phyloP scores from a whole-genome alignment of 2,329 filamentous ascomycete genomes.

The Paracorniculantispora psalliotae region DNA sequence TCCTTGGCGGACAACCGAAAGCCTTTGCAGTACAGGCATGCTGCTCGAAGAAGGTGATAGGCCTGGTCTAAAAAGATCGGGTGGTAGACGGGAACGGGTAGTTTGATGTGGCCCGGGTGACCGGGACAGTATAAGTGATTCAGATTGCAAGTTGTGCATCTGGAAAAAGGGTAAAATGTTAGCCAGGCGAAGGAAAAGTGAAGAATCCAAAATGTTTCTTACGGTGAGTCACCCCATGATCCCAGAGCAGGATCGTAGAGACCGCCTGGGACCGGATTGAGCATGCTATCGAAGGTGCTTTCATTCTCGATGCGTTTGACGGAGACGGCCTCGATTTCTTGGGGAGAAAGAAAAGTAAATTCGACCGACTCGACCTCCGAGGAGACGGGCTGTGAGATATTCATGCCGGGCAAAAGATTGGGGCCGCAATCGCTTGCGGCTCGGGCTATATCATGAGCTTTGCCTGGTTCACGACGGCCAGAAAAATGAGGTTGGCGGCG shows the following conservation, averaged over 20 bases:
- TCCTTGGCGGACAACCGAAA: constrained; percentile 74
- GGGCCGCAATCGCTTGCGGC: constrained; percentile 13
- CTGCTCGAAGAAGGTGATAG: constrained; percentile 75
- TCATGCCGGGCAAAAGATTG: constrained; percentile 43
- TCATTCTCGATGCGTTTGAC: constrained; percentile 93
- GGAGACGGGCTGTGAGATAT: constrained; percentile 74
- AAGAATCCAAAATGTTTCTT: constrained; percentile 24
- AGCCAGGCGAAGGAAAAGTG: not conserved
- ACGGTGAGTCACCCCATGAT: constrained; percentile 82
- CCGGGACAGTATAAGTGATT: constrained; percentile 79
- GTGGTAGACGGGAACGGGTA: constrained; percentile 90
- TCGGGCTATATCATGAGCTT: constrained; percentile 8
- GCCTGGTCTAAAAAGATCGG: constrained; percentile 95
- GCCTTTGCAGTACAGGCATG: constrained; percentile 86
- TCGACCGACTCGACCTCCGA: constrained; percentile 83
- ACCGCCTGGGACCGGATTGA: constrained; percentile 85
- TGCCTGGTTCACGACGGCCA: constrained; percentile 8
- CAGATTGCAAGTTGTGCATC: constrained; percentile 89
- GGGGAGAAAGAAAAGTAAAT: constrained; percentile 76
- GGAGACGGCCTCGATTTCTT: constrained; percentile 83
- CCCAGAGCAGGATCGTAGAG: constrained; percentile 90
- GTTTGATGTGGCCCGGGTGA: constrained; percentile 90
- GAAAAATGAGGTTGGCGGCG: constrained; percentile 5
- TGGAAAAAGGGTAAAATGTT: constrained; percentile 33
- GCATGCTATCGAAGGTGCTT: constrained; percentile 85